A percentile compares a stretch with the other conserved stretches of the same genome.
Conservation (phyloP, 495 filamentous ascomycete species). For the Coniosporium apollinis region DNA sequence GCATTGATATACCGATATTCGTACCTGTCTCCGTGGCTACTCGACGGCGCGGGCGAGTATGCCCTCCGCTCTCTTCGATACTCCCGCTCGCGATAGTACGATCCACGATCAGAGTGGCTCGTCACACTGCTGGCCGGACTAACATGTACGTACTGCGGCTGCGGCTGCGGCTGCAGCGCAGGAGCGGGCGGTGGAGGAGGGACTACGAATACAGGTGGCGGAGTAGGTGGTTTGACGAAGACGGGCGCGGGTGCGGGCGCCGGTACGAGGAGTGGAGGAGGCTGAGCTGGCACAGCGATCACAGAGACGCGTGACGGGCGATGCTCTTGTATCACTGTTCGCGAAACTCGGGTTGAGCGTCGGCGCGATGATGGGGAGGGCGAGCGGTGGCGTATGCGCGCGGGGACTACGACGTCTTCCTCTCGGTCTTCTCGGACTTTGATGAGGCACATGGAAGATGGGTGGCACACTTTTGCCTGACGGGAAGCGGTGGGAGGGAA, state of each 20-base stretch:
- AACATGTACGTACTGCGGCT: conserved; percentile 22
- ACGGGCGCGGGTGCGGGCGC: conserved; percentile 17
- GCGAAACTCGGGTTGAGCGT: background rate
- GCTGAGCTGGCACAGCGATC: conserved; percentile 13
- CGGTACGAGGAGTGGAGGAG: conserved; percentile 6
- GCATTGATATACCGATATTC: conserved; percentile 22
- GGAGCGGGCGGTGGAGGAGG: conserved; percentile 9
- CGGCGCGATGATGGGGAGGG: conserved; percentile 10
- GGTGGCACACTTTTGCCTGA: background rate
- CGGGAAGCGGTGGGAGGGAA: no score
- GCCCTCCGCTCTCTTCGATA: conserved; percentile 12
- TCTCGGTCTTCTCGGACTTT: conserved; percentile 22
- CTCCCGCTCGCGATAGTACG: conserved; percentile 18
- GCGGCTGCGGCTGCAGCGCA: background rate
- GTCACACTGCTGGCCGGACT: conserved; percentile 12
- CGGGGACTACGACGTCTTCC: conserved; percentile 17
- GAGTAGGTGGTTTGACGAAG: conserved; percentile 13
- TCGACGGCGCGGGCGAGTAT: conserved; percentile 11
- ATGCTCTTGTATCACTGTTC: conserved; percentile 16
- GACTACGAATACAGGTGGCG: conserved; percentile 5
- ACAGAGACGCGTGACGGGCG: conserved; percentile 3
- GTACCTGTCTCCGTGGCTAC: background rate
- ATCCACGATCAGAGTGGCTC: conserved; percentile 9
- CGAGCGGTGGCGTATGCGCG: conserved; percentile 7
- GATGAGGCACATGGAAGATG: conserved; percentile 22